Evolutionary conservation across 495 filamentous ascomycete genomes (phyloP), one percentile per base, ranked within the genome.

Genomic region (Staphylotrichum tortipilum): DNA sequence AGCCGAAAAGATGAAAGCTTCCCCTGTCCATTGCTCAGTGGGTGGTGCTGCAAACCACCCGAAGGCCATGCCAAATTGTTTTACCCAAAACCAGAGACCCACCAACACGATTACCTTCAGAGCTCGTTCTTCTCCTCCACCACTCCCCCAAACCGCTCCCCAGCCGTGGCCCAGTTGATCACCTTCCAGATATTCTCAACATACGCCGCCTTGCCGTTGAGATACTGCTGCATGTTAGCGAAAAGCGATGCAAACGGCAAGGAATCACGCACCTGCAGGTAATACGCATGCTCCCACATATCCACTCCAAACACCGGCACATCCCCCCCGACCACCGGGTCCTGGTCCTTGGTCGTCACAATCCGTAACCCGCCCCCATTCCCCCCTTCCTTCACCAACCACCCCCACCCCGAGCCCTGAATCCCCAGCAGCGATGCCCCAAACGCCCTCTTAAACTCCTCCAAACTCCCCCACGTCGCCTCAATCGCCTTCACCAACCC

Each of bases 151-250:
- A 91, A 92, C 49, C 92, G 81, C 68, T 85, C 79, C 77, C 94
- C 94, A 30, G 85, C 92, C 33, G 84, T 77, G 78, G 91, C 92
- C 92, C 92, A 98, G 76, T 97, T 97, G 59, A 98, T 77, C 35
- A 98, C 88, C 50, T 95, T 88, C 94, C 94, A 98, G 62, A 98
- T 84, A 45, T 89, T 89, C 54, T 80, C 80, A 60, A 98, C 94
- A 70, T 98, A 98, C 57, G 94, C 89, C 18, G 88, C 92, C 77
- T 98, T 98, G 58, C 90, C 86, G 71, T 97, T 98, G 73, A 96
- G 78, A 67, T 98, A 98, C 76, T 66, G 50, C 3, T 6, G 11
- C 11, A 15, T 12, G 41, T 57, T 19, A 54, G 56, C 38, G 45
- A 12, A 8, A 4, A 35, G 6, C 7, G 14, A 31, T 14, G 10